Evolutionary conservation across 2,329 filamentous ascomycete species (phyloP).

Genomic region (Seiridium cupressi): DNA sequence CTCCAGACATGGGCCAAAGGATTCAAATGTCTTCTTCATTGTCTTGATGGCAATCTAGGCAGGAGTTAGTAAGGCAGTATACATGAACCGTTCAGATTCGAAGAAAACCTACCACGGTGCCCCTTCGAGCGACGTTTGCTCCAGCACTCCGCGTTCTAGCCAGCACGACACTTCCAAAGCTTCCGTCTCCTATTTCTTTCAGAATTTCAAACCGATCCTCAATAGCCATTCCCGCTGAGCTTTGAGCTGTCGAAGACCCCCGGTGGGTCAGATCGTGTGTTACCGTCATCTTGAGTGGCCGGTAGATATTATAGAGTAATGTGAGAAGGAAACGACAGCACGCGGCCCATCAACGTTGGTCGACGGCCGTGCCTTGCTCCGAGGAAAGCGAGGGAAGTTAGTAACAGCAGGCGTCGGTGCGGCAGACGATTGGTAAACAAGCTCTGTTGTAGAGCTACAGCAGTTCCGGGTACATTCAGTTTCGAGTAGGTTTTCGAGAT

Average conservation of each 20-base stretch:
- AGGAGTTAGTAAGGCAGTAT: too few species aligned
- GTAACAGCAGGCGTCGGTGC: neutral
- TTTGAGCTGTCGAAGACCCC: conserved; percentile 55
- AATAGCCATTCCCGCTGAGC: conserved; percentile 56
- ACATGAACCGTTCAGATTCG: neutral
- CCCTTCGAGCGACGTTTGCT: conserved; percentile 81
- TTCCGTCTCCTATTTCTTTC: conserved; percentile 98
- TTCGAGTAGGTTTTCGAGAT: neutral
- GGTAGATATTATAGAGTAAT: conserved; percentile 13
- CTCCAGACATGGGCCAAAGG: conserved; percentile 84
- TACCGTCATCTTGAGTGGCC: conserved; percentile 65
- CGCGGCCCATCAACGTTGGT: conserved; percentile 2
- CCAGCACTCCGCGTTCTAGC: conserved; percentile 90
- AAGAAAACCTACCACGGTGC: conserved; percentile 74
- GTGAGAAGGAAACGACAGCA: conserved; percentile 13
- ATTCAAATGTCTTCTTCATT: conserved; percentile 99
- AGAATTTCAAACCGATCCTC: conserved; percentile 96
- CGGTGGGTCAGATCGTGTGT: conserved; percentile 71
- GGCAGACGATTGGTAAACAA: conserved; percentile 12
- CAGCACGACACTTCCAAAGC: conserved; percentile 93
- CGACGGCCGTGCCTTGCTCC: conserved; percentile 15
- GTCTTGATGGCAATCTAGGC: conserved; percentile 94
- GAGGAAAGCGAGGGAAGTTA: conserved; percentile 1
- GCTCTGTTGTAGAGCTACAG: conserved; percentile 38
- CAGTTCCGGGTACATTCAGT: conserved; percentile 35